Evolutionary conservation across 257 asterid genomes (phyloP).

Genomic region (Misopates orontium): DNA sequence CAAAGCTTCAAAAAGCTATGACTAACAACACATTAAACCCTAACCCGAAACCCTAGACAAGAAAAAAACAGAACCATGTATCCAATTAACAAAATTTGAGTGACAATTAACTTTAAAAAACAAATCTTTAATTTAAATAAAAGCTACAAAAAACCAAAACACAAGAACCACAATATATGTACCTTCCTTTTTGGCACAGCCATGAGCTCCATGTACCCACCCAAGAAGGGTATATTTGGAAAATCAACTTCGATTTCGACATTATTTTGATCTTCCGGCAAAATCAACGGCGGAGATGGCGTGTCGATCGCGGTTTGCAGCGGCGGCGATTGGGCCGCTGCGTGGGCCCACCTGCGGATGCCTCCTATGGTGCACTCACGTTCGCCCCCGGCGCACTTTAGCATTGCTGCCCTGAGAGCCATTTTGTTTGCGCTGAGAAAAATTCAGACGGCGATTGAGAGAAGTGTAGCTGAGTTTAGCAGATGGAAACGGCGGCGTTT

Average conservation of each 20-base stretch:
- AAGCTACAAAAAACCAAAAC: no score
- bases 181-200: slow-evolving; percentile 72
- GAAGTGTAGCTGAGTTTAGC: neutral
- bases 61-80: neutral
- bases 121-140: no score
- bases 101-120: no score
- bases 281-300: slow-evolving; percentile 37
- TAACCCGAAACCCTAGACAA: neutral
- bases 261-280: slow-evolving; percentile 40
- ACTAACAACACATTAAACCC: neutral
- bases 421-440: no score
- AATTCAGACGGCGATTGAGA: no score
- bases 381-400: slow-evolving; percentile 19
- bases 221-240: slow-evolving; percentile 25
- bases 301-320: slow-evolving; percentile 24
- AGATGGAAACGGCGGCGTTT: neutral
- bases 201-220: slow-evolving; percentile 62
- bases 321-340: no score
- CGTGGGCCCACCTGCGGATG: slow-evolving; percentile 42
- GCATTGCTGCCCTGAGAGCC: slow-evolving; percentile 31
- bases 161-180: neutral
- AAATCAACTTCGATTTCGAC: slow-evolving; percentile 23
- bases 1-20: neutral
- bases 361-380: slow-evolving; percentile 9
- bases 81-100: no score